Evolutionary conservation across 2,329 filamentous ascomycete genomes (phyloP), one percentile per base, ranked within the genome.

Genomic region (Alternaria incomplexa): DNA sequence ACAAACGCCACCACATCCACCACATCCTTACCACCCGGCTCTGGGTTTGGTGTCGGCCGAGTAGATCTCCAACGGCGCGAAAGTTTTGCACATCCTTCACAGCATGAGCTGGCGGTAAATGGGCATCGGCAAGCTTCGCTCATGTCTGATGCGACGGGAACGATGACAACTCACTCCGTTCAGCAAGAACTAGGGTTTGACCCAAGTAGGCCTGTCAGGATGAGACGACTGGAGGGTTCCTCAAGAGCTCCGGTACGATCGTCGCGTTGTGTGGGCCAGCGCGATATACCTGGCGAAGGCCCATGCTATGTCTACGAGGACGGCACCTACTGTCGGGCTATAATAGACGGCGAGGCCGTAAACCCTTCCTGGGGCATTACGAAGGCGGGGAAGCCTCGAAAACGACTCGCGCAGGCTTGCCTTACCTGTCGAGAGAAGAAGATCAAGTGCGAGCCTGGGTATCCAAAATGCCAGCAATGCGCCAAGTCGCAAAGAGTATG

Each of bases 391-490:
- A 97, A 97, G 82, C 93, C 94, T 51, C 88, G 94, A 69, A 97
- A 97, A 82, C 87, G 94, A 60, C 85, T 97, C 60, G 93, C 94
- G 23, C 93, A 97, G 77, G 93, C 93, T n/a, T 97, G 94, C 76
- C 86, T 97, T 62, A 96, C 93, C 12, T 97, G 94, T 78, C 88
- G 94, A 54, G 93, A 97, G 82, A 97, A 97, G 88, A 97, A 97
- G 85, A 97, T 97, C 82, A 97, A 97, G 80, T 97, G 94, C 75
- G 93, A 97, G 68, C 94, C 93, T 2, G 93, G 94, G 71, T 91
- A 89, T 68, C 92, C 92, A 43, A 93, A 93, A 70, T 97, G 94
- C 73, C 88, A 94, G 57, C 93, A 97, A 81, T 97, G 94, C 78
- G 91, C 96, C 77, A 97, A 97, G 82, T 95, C 95, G 75, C 93